Evolutionary conservation across 345 rosid genomes (phyloP), one percentile per base, ranked within the genome.

Genomic region (Acer campestre): DNA sequence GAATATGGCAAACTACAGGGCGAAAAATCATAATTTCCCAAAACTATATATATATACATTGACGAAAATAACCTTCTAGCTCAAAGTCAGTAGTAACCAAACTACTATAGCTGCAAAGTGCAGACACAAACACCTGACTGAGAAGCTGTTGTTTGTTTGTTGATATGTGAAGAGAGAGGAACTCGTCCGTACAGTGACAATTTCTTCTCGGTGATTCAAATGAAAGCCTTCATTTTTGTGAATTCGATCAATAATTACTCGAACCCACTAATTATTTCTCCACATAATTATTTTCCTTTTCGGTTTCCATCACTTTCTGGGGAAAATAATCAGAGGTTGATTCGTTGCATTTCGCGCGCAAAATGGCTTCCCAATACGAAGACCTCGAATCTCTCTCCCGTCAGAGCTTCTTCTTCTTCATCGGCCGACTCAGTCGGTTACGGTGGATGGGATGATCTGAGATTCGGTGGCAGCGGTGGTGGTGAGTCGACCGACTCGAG

Each of bases 361-460:
- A 85, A 76, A 56, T 67, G 78, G 55, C 51, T 68, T 13, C 44
- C 1, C 70, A 10, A 67, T 16, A 61, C 48, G 66, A 62, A 67
- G 55, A 14, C 29, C 58, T 49, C 78, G 6, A 67, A 14, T 40
- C 49, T 73, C 67, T 64, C 80, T 58, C 22, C 71, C 17, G 31
- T 78, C 51, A 71, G 35, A 61, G 80, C 87, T 63, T 71, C 65
- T 38, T 29, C 77, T 63, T 71, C 70, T 38, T 29, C 77, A n/a
- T 42, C 79, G 1, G 44, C 73, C 9, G 68, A 65, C 11, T 56
- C 80, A 3, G 53, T 68, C 59, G 67, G 42, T 82, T 91, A 71
- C 53, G 88, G 90, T 42, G 95, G 95, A 3, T 91, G 95, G 95
- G 90, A 86, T 48, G 90, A 87, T 59, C 22, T 76, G 62, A 79